Conservation (phyloP, 257 asterid genomes). For the Jaltomata sinuosa region DNA sequence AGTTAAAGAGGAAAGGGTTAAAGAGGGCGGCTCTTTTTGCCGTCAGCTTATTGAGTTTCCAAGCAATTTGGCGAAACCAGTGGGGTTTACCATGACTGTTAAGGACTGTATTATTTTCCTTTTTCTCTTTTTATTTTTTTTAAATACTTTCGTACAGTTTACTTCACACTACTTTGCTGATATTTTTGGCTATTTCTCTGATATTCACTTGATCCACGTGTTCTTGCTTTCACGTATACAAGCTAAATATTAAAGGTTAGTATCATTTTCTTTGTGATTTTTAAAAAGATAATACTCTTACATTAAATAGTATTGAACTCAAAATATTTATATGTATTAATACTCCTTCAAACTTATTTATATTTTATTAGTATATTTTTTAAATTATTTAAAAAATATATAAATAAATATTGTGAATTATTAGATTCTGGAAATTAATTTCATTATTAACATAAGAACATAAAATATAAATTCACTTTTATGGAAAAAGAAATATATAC, state of each 20-base stretch:
- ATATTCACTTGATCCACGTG: constrained; percentile 32
- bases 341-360: no score
- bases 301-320: no score
- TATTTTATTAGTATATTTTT: no score
- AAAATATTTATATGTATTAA: no score
- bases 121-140: neutral
- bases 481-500: no score
- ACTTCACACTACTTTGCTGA: constrained; percentile 5
- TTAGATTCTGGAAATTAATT: no score
- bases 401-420: no score
- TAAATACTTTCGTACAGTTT: neutral
- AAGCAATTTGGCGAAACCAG: constrained; percentile 28
- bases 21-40: constrained; percentile 35
- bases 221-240: constrained; percentile 8
- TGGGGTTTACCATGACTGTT: neutral
- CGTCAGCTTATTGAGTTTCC: constrained; percentile 46
- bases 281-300: no score
- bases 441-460: no score
- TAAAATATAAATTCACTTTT: no score
- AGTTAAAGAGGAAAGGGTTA: constrained; percentile 28
- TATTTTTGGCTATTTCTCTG: constrained; percentile 5
- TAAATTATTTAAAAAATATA: no score
- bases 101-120: constrained; percentile 1
- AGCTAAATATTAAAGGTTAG: no score
- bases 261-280: neutral